These are phyloP conservation scores for Solanum aculeatissimum DNA, from an alignment of 305 asterid species.

Conservation along the genomic window DNA sequence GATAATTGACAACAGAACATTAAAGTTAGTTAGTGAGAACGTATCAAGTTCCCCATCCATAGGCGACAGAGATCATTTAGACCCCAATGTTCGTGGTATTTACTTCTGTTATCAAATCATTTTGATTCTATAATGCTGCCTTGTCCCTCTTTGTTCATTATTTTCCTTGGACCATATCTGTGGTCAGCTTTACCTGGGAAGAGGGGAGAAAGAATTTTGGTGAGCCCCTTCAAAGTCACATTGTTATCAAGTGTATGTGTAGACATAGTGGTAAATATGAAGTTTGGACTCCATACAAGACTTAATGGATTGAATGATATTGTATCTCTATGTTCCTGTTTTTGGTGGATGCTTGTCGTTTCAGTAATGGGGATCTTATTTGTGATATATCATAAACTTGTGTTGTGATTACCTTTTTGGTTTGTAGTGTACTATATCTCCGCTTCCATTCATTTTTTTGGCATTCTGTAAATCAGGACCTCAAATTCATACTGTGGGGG, in stretches of 20 bases:
- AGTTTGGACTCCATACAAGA: background rate
- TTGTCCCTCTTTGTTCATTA: background rate
- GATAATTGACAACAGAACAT: conserved; percentile 83
- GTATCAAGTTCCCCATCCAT: conserved; percentile 47
- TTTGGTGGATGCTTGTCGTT: background rate
- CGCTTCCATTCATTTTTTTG: background rate
- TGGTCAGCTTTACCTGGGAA: background rate
- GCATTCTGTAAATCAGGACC: background rate
- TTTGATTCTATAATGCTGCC: background rate
- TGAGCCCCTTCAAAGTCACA: background rate
- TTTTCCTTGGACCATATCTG: background rate
- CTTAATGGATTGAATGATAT: background rate
- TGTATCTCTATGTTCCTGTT: background rate
- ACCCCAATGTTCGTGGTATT: conserved; percentile 72
- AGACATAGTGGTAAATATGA: background rate
- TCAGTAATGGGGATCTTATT: background rate
- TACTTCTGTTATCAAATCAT: conserved; percentile 3
- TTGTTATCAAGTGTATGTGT: background rate
- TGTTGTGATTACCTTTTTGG: background rate
- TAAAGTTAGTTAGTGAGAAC: conserved; percentile 75
- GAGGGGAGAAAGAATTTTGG: background rate
- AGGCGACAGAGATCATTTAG: conserved; percentile 65
- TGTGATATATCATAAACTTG: background rate
- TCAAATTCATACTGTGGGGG: background rate
- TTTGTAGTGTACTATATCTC: background rate